Evolutionary conservation across 2,329 filamentous ascomycete species (phyloP).

Genomic region (Alternaria sp.): DNA sequence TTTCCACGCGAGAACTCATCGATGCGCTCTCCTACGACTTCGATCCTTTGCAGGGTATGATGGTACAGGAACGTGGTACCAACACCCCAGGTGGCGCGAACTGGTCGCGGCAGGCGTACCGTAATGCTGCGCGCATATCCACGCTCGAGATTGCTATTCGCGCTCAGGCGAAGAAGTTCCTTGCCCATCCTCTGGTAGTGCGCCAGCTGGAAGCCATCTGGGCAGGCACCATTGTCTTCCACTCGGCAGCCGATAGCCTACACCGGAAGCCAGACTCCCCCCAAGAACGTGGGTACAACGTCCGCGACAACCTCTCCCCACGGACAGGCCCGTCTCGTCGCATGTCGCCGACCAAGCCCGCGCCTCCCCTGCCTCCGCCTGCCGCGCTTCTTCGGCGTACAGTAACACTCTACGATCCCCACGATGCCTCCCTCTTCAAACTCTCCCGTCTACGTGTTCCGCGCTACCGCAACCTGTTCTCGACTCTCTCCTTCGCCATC

Average conservation of each 20-base stretch:
- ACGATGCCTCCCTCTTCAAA: slow-evolving; percentile 90
- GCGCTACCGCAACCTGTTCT: slow-evolving; percentile 88
- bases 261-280: slow-evolving; percentile 67
- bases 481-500: slow-evolving; percentile 84
- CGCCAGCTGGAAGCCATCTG: slow-evolving; percentile 97
- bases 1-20: slow-evolving; percentile 86
- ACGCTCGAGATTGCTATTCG: slow-evolving; percentile 93
- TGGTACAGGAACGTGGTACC: slow-evolving; percentile 54
- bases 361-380: slow-evolving; percentile 32
- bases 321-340: slow-evolving; percentile 42
- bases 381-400: slow-evolving; percentile 68
- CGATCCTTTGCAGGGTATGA: slow-evolving; percentile 84
- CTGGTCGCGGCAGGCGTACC: slow-evolving; percentile 45
- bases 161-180: slow-evolving; percentile 89
- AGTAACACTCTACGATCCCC: slow-evolving; percentile 87
- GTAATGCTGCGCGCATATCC: slow-evolving; percentile 76
- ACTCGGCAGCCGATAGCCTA: slow-evolving; percentile 84
- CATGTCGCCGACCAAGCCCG: slow-evolving; percentile 33
- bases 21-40: slow-evolving; percentile 96
- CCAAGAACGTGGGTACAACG: slow-evolving; percentile 28
- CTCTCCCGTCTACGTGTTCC: slow-evolving; percentile 89
- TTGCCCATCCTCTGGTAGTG: slow-evolving; percentile 89
- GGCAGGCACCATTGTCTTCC: slow-evolving; percentile 94
- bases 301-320: slow-evolving; percentile 37
- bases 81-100: slow-evolving; percentile 35